Percentiles rank a stretch among this genome's conserved stretches.
phyloP scores from a whole-genome alignment of 2,329 filamentous ascomycete genomes.

The Kalaharituber pfeilii region DNA sequence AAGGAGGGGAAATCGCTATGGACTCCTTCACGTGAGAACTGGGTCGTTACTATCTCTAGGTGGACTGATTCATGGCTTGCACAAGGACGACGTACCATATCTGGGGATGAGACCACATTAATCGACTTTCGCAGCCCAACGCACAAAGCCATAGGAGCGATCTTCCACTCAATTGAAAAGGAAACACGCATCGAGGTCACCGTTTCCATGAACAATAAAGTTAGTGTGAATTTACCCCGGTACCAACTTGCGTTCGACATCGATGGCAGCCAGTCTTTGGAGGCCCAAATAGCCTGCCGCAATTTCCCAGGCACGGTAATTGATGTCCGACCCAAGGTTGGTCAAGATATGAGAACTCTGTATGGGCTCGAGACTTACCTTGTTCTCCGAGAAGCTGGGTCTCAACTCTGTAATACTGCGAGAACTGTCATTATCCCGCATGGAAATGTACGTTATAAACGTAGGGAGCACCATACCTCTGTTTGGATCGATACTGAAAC shows the following conservation, averaged over 20 bases:
- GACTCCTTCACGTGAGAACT: background rate
- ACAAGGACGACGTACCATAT: background rate
- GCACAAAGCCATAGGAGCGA: background rate
- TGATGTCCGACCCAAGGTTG: slow-evolving; percentile 23
- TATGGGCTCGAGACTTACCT: slow-evolving; percentile 36
- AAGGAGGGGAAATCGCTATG: background rate
- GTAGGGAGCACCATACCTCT: background rate
- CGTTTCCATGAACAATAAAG: background rate
- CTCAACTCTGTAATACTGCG: slow-evolving; percentile 24
- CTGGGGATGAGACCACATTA: background rate
- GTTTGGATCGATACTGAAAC: background rate
- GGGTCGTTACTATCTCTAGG: background rate
- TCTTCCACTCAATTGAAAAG: background rate
- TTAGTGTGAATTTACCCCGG: background rate
- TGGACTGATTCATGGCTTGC: background rate
- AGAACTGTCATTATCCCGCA: slow-evolving; percentile 27
- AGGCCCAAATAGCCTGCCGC: slow-evolving; percentile 2
- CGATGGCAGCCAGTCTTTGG: background rate
- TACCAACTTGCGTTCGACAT: background rate
- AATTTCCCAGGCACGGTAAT: slow-evolving; percentile 36
- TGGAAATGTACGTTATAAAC: slow-evolving; percentile 23
- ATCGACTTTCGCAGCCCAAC: background rate
- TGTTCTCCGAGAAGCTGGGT: slow-evolving; percentile 27
- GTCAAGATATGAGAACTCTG: slow-evolving; percentile 34
- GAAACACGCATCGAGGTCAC: background rate